Evolutionary conservation across 768 basidiomycete species (phyloP), one percentile per base, ranked within the genome.

Genomic region (Lactarius indigo): DNA sequence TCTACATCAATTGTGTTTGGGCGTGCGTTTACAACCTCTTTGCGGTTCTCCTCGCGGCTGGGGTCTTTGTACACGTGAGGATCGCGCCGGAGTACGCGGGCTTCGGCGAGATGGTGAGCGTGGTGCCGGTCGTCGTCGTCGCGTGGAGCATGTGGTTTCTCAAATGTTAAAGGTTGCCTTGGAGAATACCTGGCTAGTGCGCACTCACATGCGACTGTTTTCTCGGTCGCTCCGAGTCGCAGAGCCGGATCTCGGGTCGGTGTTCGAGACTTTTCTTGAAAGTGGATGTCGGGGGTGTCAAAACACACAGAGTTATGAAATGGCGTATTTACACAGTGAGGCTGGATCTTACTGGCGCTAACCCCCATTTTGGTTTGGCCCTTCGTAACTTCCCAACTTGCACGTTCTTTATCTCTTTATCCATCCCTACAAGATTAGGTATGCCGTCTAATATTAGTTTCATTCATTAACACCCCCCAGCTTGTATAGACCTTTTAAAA

Each of bases 21-120:
- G 73, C 78, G 31, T 65, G 72, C 31, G 65, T 82, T 58, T 82
- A 83, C 72, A 82, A 82, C 65, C 60, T 81, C 18, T 75, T 79
- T 31, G 79, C 82, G 60, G 71, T 84, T 20, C 75, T 84, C 17
- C 77, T 85, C 52, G 83, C 83, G 5, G 80, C 80, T 1, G 85
- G 85, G 10, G 81, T 77, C 52, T 81, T 85, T 69, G 76, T 81
- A 33, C 67, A 74, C 56, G 72, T 75, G 33, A 69, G 77, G 39
- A 75, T 82, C 50, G 74, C 76, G 35, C 80, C 80, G 13, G 76
- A 77, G 62, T 81, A 78, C 71, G 81, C 81, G 3, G 80, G 79
- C 12, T 64, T 82, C 57, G 81, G 81, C 8, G 81, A 82, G 73
- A 65, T 81, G 57, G 79, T 81, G 26, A 79, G 78, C 63, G 74